Evolutionary conservation across 164 flowering plant species (phyloP).

Genomic region (Hamamelis virginiana): DNA sequence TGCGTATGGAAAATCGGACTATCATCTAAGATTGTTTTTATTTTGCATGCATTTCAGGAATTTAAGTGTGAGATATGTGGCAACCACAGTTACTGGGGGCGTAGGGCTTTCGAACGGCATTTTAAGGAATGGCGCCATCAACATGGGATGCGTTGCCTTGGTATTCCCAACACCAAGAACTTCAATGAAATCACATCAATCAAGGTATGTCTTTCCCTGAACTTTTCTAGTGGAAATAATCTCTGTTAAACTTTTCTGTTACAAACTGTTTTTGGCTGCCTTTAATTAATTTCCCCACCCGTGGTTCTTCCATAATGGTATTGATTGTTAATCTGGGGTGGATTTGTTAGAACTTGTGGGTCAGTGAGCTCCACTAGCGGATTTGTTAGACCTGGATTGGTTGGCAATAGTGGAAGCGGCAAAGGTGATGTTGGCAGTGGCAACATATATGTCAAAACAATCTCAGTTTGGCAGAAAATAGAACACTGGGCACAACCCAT

Average conservation of each 20-base stretch:
- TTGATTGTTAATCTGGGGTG: no score
- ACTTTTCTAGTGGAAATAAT: not conserved
- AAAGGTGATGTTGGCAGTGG: no score
- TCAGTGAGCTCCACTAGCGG: no score
- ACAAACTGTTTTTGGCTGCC: not conserved
- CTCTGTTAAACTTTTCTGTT: not conserved
- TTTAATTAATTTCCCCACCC: no score
- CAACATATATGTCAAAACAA: no score
- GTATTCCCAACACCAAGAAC: conserved; percentile 96
- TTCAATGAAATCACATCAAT: conserved; percentile 96
- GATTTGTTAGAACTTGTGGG: no score
- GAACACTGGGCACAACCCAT: no score
- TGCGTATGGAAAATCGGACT: no score
- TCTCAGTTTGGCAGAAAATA: no score
- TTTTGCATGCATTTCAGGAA: conserved; percentile 49
- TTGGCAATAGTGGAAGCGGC: no score
- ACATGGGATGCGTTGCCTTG: conserved; percentile 98
- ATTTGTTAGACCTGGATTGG: no score
- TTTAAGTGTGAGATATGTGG: conserved; percentile 99
- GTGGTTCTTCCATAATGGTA: no score
- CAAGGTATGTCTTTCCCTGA: conserved; percentile 45
- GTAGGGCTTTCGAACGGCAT: conserved; percentile 96
- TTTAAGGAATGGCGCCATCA: conserved; percentile 99
- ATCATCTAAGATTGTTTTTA: not conserved
- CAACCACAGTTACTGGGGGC: conserved; percentile 97